Evolutionary conservation across 441 rosid genomes (phyloP), one percentile per base, ranked within the genome.

Genomic region (Gossypium schwendimanii): DNA sequence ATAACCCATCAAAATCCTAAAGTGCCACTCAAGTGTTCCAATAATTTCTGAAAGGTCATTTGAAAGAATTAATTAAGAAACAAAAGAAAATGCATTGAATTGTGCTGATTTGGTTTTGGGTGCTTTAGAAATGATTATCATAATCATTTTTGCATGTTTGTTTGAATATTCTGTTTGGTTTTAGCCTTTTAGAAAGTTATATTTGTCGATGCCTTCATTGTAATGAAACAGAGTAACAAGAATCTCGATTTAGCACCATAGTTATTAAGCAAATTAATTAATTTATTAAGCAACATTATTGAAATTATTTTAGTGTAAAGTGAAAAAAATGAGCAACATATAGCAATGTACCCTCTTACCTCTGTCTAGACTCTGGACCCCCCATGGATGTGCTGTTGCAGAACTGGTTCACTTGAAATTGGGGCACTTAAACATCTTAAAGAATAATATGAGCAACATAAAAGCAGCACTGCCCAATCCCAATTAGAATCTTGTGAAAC

Each of bases 321-420:
- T n/a, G 39, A 57, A 52, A 33, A 33, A 69, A 45, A 11, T 9
- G 23, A 41, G 20, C 52, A 45, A 64, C 75, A 63, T 24, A 58
- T 59, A 21, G 20, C 28, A 9, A 6, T 47, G 73, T 61, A 18
- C 44, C 15, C 26, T 28, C 20, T 14, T 26, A 5, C 54, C 11
- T 9, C 14, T 15, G 7, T 23, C 49, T 62, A 57, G 74, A 53
- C 75, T 60, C 44, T 26, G 20, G 64, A 26, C 64, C 44, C 71
- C 67, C 45, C 28, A 14, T 54, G 20, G 18, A 55, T 63, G n/a
- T 63, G 36, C 50, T 39, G 67, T 73, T 9, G 33, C 33, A 65
- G 68, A 75, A 73, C 75, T 64, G 17, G 79, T 73, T 69, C 73
- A 63, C 54, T 59, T 74, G 52, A 58, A 55, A 77, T 74, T 26